Evolutionary conservation across 2,329 filamentous ascomycete species (phyloP).

Genomic region (Nothopassalora personata): DNA sequence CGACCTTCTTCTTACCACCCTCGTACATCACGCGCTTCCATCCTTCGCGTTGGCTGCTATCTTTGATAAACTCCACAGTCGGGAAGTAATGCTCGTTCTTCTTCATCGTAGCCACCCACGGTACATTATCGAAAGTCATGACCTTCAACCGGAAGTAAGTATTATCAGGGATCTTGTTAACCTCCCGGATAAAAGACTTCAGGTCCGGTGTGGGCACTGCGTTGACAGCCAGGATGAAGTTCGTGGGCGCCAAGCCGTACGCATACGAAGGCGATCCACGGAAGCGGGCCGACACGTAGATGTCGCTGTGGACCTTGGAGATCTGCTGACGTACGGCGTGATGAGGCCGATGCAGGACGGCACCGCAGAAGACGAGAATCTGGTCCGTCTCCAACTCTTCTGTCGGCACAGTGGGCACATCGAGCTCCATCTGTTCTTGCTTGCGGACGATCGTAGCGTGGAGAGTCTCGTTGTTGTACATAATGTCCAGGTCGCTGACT

Average conservation of each 20-base stretch:
- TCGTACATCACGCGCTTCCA: constrained; percentile 56
- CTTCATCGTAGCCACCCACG: constrained; percentile 99
- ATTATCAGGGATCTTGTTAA: constrained; percentile 87
- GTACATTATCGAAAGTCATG: constrained; percentile 97
- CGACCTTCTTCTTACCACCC: constrained; percentile 36
- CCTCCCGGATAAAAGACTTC: constrained; percentile 71
- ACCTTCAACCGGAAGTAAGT: constrained; percentile 96
- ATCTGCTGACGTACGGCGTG: constrained; percentile 97
- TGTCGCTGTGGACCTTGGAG: constrained; percentile 88
- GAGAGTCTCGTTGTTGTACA: constrained; percentile 83
- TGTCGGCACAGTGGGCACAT: constrained; percentile 78
- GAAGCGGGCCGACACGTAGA: constrained; percentile 86
- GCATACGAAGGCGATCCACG: constrained; percentile 80
- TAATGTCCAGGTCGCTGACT: constrained; percentile 87
- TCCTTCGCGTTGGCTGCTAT: constrained; percentile 46
- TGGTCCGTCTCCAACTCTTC: constrained; percentile 89
- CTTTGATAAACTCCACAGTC: constrained; percentile 61
- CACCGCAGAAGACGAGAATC: constrained; percentile 90
- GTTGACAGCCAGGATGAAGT: constrained; percentile 96
- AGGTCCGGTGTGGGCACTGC: constrained; percentile 78
- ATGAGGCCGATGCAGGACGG: constrained; percentile 86
- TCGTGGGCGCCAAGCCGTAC: constrained; percentile 89
- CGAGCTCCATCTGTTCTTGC: constrained; percentile 69
- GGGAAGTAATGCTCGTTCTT: constrained; percentile 96
- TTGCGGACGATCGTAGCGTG: constrained; percentile 83